Evolutionary conservation across 2,329 filamentous ascomycete genomes (phyloP).

Genomic region (Aspergillus tubingensis): DNA sequence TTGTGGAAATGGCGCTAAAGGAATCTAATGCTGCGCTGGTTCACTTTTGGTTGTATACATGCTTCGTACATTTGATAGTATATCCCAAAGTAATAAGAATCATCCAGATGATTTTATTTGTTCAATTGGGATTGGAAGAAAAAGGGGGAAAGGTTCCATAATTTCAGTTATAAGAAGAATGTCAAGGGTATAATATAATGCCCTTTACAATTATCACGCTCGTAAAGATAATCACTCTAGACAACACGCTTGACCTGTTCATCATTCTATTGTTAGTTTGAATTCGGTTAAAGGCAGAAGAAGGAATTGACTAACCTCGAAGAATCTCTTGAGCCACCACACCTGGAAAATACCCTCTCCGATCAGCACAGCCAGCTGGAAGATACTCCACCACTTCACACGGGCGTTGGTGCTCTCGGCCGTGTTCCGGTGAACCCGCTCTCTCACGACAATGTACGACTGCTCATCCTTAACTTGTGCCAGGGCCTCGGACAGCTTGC

Average conservation of each 20-base stretch:
- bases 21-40: background rate
- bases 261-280: background rate
- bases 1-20: background rate
- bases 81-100: slow-evolving; percentile 2
- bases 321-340: slow-evolving; percentile 99
- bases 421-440: slow-evolving; percentile 96
- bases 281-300: too few species aligned
- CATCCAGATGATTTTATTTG: slow-evolving; percentile 14
- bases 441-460: slow-evolving; percentile 90
- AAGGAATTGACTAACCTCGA: slow-evolving; percentile 77
- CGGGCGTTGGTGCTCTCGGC: slow-evolving; percentile 96
- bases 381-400: slow-evolving; percentile 99
- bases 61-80: background rate
- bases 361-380: slow-evolving; percentile 85
- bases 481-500: slow-evolving; percentile 79
- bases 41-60: slow-evolving; percentile 3
- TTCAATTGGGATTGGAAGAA: background rate
- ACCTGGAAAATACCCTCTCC: slow-evolving; percentile 97
- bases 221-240: slow-evolving; percentile 25
- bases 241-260: slow-evolving; percentile 51
- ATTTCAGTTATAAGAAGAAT: slow-evolving; percentile 4
- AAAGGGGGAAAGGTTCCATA: background rate
- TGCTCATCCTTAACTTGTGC: slow-evolving; percentile 97
- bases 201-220: slow-evolving; percentile 10
- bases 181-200: slow-evolving; percentile 4